Evolutionary conservation across 2,329 filamentous ascomycete species (phyloP).

Genomic region (Pestalotiopsis fici): DNA sequence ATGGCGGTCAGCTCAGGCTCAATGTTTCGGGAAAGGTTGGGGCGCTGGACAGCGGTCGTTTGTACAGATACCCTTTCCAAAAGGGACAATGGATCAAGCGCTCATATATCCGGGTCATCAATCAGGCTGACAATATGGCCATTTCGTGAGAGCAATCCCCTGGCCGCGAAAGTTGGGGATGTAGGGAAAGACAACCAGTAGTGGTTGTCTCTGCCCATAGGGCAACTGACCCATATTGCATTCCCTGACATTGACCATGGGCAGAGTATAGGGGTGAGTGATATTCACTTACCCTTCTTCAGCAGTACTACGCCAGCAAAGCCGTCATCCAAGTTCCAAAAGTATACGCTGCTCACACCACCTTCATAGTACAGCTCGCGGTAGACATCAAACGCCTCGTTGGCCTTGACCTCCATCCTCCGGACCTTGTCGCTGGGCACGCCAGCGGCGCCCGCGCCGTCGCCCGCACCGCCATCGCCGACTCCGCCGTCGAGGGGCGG

Average conservation of each 20-base stretch:
- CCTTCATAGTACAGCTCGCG: conserved; percentile 96
- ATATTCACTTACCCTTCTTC: conserved; percentile 74
- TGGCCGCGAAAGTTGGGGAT: too few relatives aligned
- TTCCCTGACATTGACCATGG: neutral
- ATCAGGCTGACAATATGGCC: too few relatives aligned
- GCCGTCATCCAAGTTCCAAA: conserved; percentile 97
- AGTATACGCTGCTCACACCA: conserved; percentile 92
- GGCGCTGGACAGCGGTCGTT: neutral
- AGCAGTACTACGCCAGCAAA: conserved; percentile 94
- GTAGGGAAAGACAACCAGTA: too few relatives aligned
- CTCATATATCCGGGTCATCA: too few relatives aligned
- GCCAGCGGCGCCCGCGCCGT: conserved; percentile 73
- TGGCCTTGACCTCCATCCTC: conserved; percentile 91
- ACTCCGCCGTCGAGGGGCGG: conserved; percentile 73
- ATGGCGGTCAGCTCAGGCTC: neutral
- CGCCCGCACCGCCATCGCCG: conserved; percentile 50
- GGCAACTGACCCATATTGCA: too few relatives aligned
- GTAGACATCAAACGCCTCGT: conserved; percentile 97
- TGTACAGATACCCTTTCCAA: neutral
- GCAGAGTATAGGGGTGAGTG: neutral
- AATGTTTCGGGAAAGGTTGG: neutral
- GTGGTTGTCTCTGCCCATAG: neutral
- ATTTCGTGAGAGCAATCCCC: too few relatives aligned
- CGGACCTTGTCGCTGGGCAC: conserved; percentile 88
- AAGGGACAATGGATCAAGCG: neutral